Conservation (phyloP, 345 rosid species). For the Boechera retrofracta region DNA sequence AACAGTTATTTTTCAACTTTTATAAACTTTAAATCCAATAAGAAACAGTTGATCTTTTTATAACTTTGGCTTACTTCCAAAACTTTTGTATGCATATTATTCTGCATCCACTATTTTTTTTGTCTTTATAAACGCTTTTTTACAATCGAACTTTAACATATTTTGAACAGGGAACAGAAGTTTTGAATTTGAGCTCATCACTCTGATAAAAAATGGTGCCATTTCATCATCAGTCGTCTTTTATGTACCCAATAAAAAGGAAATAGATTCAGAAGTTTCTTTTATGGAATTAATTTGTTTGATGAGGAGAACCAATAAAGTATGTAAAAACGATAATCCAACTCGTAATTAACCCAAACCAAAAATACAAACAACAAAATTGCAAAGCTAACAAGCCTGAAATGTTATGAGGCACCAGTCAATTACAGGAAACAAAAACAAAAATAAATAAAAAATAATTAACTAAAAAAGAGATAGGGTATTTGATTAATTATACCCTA, state of each 20-base stretch:
- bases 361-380: constrained; percentile 14
- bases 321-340: background rate
- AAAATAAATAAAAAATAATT: background rate
- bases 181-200: constrained; percentile 21
- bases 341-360: constrained; percentile 18
- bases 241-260: background rate
- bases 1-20: background rate
- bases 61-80: constrained; percentile 29
- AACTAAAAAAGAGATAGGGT: background rate
- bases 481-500: constrained; percentile 37
- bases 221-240: background rate
- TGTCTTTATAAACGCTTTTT: background rate
- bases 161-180: constrained; percentile 14
- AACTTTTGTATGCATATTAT: constrained; percentile 23
- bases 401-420: constrained; percentile 25
- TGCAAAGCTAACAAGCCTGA: constrained; percentile 27
- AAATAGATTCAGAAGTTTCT: background rate
- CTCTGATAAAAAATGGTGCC: background rate
- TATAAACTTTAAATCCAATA: constrained; percentile 9
- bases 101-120: constrained; percentile 15
- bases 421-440: constrained; percentile 13
- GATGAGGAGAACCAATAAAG: background rate
- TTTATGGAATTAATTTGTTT: background rate
- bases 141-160: background rate
- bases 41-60: constrained; percentile 25